Evolutionary conservation across 495 filamentous ascomycete species (phyloP), one percentile per base, ranked within the genome.

Genomic region (Daldinia childiae): DNA sequence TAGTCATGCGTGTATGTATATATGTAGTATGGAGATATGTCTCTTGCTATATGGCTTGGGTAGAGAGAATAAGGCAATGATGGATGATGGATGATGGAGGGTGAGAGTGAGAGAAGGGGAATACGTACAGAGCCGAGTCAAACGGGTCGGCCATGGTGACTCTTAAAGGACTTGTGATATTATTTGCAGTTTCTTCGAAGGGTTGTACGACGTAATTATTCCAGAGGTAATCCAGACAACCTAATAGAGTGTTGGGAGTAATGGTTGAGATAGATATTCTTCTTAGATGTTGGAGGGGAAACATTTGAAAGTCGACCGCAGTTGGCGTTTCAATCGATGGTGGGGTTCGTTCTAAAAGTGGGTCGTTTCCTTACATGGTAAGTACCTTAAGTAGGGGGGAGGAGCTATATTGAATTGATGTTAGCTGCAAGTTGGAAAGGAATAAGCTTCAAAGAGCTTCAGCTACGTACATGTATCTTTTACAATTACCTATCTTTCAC

Each of bases 91-190:
- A n/a, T n/a, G n/a, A n/a, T n/a, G n/a, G 56, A 54, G 39, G 41
- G 34, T 11, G 17, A n/a, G 65, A 66, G 52, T 59, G 58, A 61
- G 52, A 24, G 55, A 27, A 34, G 45, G 60, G 32, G 38, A 75
- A 74, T 55, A 82, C 89, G 81, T 88, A 94, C 92, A 94, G 92
- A 39, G 93, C 92, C 72, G 90, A 93, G 78, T 94, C 89, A 64
- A 94, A 92, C 1, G 89, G 88, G 77, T 89, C 88, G 76, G 74
- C 75, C 83, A 85, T 82, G 43, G 67, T 56, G 51, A 36, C 38
- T 58, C 34, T 43, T 6, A 45, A 15, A 24, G 21, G 43, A 26
- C 21, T 36, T 4, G 8, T 55, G 30, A 34, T 30, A 27, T 3
- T 6, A 1, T 43, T n/a, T 58, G 34, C 9, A 29, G 19, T 30